Conservation (phyloP, 164 flowering plant genomes). For the Echeveria elegans region DNA sequence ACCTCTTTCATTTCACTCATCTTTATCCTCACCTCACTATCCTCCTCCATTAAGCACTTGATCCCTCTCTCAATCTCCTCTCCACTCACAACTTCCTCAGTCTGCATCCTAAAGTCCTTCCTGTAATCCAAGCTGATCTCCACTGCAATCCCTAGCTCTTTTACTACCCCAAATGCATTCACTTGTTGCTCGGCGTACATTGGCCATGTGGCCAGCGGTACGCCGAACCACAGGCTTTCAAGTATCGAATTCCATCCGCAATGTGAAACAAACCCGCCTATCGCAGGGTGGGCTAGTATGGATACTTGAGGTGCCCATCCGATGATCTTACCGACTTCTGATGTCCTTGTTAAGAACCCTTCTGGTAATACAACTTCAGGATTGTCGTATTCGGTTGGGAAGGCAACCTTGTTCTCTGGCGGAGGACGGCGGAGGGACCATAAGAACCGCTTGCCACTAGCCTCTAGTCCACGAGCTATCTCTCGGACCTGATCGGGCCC, state of each 20-base stretch:
- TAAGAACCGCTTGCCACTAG: constrained; percentile 16
- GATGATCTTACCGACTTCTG: constrained; percentile 12
- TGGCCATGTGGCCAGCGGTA: constrained; percentile 6
- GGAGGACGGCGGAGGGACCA: constrained; percentile 7
- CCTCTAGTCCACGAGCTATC: constrained; percentile 21
- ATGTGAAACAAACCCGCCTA: constrained; percentile 6
- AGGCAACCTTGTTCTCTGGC: background rate
- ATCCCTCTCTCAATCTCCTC: constrained; percentile 31
- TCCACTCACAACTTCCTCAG: too few species aligned
- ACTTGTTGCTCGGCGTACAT: constrained; percentile 23
- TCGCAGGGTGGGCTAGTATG: background rate
- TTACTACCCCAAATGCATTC: constrained; percentile 18
- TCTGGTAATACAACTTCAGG: constrained; percentile 12
- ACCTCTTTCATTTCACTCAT: constrained; percentile 19
- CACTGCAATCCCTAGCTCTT: constrained; percentile 19
- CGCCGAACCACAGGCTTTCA: constrained; percentile 8
- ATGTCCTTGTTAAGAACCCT: constrained; percentile 14
- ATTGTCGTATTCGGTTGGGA: background rate
- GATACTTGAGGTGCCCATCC: constrained; percentile 1
- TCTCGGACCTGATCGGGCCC: constrained; percentile 15
- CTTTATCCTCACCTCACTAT: constrained; percentile 22
- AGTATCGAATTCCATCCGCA: constrained; percentile 8
- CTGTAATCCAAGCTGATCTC: constrained; percentile 13
- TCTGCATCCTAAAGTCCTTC: too few species aligned
- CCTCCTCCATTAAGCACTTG: constrained; percentile 22